These are phyloP conservation scores for Apiotrichum laibachii DNA, from an alignment of 1,284 basidiomycete species.

Conservation along the genomic window DNA sequence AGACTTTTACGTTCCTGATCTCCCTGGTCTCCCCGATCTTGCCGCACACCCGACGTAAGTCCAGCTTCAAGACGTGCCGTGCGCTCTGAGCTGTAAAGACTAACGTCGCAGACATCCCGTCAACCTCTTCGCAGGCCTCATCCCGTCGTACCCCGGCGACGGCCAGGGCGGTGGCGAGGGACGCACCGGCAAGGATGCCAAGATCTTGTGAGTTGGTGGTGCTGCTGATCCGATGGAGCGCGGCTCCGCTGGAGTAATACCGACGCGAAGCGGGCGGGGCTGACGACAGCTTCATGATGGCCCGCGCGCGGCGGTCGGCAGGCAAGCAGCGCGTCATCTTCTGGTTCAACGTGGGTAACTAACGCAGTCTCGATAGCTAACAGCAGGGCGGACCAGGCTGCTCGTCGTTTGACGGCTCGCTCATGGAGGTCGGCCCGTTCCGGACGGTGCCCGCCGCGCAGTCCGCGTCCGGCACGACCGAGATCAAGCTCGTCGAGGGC, in stretches of 20 bases:
- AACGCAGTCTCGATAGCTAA: background rate
- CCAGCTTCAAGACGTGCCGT: no score
- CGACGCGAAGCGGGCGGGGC: background rate
- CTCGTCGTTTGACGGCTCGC: slow-evolving; percentile 91
- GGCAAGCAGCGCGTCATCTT: slow-evolving; percentile 86
- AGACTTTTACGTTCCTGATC: slow-evolving; percentile 73
- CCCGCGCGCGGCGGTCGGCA: slow-evolving; percentile 80
- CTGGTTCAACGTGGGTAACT: slow-evolving; percentile 84
- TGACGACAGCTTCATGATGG: slow-evolving; percentile 71
- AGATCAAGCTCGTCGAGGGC: slow-evolving; percentile 73
- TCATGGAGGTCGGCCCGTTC: slow-evolving; percentile 98
- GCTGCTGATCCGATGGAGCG: slow-evolving; percentile 26
- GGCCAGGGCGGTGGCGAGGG: slow-evolving; percentile 46
- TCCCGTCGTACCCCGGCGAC: slow-evolving; percentile 71
- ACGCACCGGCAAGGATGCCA: slow-evolving; percentile 41
- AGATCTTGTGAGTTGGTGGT: slow-evolving; percentile 45
- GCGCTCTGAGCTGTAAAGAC: no score
- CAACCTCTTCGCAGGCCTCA: slow-evolving; percentile 74
- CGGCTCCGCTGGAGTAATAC: no score
- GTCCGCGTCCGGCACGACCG: slow-evolving; percentile 60
- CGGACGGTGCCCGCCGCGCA: slow-evolving; percentile 56
- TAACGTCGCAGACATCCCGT: slow-evolving; percentile 59
- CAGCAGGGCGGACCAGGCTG: slow-evolving; percentile 87
- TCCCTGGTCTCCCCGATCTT: slow-evolving; percentile 70
- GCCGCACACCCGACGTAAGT: slow-evolving; percentile 46